Evolutionary conservation across 2,329 filamentous ascomycete species (phyloP).

Genomic region (Cladosporium sp.): DNA sequence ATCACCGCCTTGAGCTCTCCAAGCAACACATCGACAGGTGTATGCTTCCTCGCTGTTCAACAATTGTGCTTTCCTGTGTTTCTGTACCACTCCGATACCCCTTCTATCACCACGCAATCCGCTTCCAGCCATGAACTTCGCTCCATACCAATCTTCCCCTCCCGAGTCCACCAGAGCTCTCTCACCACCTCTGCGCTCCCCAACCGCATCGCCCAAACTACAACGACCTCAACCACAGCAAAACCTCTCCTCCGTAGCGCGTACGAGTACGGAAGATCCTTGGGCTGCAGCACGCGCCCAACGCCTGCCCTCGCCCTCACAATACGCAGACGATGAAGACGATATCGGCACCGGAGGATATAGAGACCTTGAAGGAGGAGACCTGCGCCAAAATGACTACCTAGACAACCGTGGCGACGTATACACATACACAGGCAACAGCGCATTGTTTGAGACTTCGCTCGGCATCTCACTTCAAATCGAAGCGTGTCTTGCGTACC

Average conservation of each 20-base stretch:
- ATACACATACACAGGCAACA: slow-evolving; percentile 46
- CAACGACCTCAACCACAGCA: slow-evolving; percentile 20
- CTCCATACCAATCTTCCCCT: slow-evolving; percentile 89
- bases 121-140: slow-evolving; percentile 63
- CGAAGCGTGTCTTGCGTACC: slow-evolving; percentile 85
- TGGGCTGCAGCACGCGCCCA: slow-evolving; percentile 38
- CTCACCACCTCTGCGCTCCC: slow-evolving; percentile 62
- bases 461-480: slow-evolving; percentile 81
- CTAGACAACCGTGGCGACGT: slow-evolving; percentile 20
- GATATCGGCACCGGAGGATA: slow-evolving; percentile 15
- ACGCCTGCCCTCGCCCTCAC: slow-evolving; percentile 36
- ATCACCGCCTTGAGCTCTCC: neutral
- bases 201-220: slow-evolving; percentile 45
- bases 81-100: neutral
- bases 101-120: neutral
- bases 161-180: slow-evolving; percentile 79
- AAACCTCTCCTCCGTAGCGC: slow-evolving; percentile 27
- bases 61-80: neutral
- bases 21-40: neutral
- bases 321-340: slow-evolving; percentile 23
- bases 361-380: slow-evolving; percentile 29
- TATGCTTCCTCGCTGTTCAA: neutral
- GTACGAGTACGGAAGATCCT: slow-evolving; percentile 31
- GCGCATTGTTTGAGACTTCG: slow-evolving; percentile 72
- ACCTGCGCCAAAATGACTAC: slow-evolving; percentile 26